Conservation (phyloP, 139 green algal genomes). For the Tetradesmus lagerheimii region DNA sequence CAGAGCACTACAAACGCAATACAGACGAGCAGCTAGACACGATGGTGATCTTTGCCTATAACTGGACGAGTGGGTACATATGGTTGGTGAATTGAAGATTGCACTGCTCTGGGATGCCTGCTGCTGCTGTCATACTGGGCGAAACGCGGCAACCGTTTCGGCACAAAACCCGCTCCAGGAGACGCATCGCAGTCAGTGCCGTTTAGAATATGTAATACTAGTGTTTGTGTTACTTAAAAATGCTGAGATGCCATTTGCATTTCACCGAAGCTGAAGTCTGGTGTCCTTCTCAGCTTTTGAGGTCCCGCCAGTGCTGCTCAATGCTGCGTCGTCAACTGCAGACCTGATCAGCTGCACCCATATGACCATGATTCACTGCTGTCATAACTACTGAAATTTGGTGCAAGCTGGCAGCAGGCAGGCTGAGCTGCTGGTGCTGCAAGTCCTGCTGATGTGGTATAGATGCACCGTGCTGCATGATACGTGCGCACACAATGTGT, state of each 20-base stretch:
- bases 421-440: not conserved
- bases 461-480: too few relatives aligned
- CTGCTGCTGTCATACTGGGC: not conserved
- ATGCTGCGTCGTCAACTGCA: not conserved
- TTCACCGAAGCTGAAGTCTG: too few relatives aligned
- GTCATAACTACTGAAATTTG: too few relatives aligned
- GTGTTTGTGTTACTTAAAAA: too few relatives aligned
- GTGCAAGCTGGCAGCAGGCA: not conserved
- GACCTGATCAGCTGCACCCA: too few relatives aligned
- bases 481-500: too few relatives aligned
- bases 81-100: not conserved
- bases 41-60: too few relatives aligned
- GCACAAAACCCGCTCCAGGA: not conserved
- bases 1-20: not conserved
- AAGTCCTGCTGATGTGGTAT: not conserved
- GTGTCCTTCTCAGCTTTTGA: not conserved
- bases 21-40: not conserved
- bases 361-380: too few relatives aligned
- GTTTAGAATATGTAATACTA: too few relatives aligned
- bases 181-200: too few relatives aligned
- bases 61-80: not conserved
- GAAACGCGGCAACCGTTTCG: not conserved
- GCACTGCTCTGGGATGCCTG: not conserved
- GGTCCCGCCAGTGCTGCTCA: not conserved
- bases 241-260: too few relatives aligned